phyloP scores from a whole-genome alignment of 1,284 basidiomycete species.

The Fistulina hepatica region DNA sequence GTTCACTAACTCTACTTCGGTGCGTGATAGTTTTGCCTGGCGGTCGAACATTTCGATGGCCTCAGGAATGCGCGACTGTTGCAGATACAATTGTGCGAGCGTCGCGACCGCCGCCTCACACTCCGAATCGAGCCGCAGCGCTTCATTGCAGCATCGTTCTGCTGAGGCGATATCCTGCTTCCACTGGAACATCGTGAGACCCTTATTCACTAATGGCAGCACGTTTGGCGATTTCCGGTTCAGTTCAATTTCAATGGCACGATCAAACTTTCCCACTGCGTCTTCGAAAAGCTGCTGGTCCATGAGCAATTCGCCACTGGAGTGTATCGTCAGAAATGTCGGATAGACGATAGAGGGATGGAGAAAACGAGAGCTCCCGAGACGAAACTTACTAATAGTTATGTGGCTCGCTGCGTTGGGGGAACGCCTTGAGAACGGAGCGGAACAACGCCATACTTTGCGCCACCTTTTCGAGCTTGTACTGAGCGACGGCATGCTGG shows the following conservation, averaged over 20 bases:
- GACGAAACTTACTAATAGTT: conserved; percentile 75
- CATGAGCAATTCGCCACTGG: conserved; percentile 89
- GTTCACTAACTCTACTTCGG: conserved; percentile 83
- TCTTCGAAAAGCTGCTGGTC: conserved; percentile 89
- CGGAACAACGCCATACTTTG: conserved; percentile 88
- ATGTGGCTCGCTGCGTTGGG: conserved; percentile 72
- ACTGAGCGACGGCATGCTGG: conserved; percentile 94
- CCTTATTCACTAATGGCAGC: conserved; percentile 96
- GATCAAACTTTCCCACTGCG: conserved; percentile 92
- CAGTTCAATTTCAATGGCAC: conserved; percentile 84
- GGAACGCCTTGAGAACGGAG: conserved; percentile 71
- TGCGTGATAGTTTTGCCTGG: conserved; percentile 80
- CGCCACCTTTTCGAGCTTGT: conserved; percentile 76
- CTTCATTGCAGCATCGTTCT: conserved; percentile 81
- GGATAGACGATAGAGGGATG: background rate
- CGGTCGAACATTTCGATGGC: conserved; percentile 85
- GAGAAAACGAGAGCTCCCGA: background rate
- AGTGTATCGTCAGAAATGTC: conserved; percentile 9
- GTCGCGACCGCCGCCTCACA: conserved; percentile 97
- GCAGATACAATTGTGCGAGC: conserved; percentile 86
- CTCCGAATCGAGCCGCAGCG: conserved; percentile 79
- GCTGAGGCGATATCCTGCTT: conserved; percentile 82
- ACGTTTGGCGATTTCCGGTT: conserved; percentile 72
- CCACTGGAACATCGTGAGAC: conserved; percentile 92
- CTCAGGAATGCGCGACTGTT: conserved; percentile 83